These are phyloP conservation scores for Lactuca sativa DNA, from an alignment of 129 eudicot genomes.

Conservation along the genomic window DNA sequence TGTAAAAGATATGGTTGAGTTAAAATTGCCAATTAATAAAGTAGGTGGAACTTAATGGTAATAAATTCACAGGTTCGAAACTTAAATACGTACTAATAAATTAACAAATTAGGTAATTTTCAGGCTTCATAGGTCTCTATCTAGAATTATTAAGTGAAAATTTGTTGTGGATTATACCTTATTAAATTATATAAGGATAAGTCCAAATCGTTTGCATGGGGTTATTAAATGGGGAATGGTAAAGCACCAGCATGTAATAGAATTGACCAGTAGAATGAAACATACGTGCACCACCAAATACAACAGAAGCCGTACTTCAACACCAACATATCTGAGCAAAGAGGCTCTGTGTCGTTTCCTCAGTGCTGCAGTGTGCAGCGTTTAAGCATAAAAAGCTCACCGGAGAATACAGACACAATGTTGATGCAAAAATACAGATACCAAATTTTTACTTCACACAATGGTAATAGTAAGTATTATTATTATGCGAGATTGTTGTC, in stretches of 20 bases:
- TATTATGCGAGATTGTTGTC: not conserved
- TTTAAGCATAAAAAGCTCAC: slow-evolving; percentile 18
- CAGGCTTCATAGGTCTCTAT: not conserved
- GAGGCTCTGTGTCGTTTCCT: slow-evolving; percentile 12
- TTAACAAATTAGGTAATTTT: not conserved
- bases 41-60: not conserved
- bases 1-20: not conserved
- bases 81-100: not conserved
- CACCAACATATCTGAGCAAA: slow-evolving; percentile 34
- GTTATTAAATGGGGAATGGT: slow-evolving; percentile 7
- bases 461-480: not conserved
- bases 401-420: slow-evolving; percentile 37
- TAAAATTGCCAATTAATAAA: not conserved
- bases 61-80: not conserved
- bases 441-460: slow-evolving; percentile 3
- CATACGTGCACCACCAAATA: slow-evolving; percentile 34
- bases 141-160: not conserved
- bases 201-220: slow-evolving; percentile 25
- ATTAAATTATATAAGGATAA: not conserved
- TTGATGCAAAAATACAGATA: slow-evolving; percentile 20
- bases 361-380: slow-evolving; percentile 34
- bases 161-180: not conserved
- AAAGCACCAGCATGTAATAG: slow-evolving; percentile 29
- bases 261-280: slow-evolving; percentile 28
- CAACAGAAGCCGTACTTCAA: slow-evolving; percentile 18